Conservation (phyloP, 805 yeast genomes). For the Monosporozyma aquatica region DNA sequence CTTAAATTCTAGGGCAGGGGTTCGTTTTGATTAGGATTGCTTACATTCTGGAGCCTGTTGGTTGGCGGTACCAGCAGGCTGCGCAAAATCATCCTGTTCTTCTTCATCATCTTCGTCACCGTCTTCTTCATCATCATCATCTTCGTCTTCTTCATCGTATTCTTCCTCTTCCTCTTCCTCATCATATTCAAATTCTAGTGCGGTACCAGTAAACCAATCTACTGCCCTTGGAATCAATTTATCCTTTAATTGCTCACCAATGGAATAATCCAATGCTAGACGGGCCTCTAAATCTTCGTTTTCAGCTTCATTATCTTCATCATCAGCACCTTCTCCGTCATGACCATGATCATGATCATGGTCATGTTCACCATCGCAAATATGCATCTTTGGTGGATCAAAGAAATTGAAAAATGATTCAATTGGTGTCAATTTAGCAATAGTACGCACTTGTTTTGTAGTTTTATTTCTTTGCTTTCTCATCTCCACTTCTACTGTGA, state of each 20-base stretch:
- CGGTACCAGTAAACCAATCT: slow-evolving; percentile 98
- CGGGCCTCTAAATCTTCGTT: slow-evolving; percentile 74
- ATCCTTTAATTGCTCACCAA: slow-evolving; percentile 95
- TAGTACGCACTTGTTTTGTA: slow-evolving; percentile 92
- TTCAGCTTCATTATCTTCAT: slow-evolving; percentile 47
- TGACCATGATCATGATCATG: slow-evolving; percentile 41
- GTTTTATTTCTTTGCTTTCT: slow-evolving; percentile 95
- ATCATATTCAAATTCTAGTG: slow-evolving; percentile 63
- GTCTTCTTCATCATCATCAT: slow-evolving; percentile 51
- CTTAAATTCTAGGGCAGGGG: too few species aligned
- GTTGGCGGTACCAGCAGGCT: slow-evolving; percentile 53
- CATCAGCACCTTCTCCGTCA: slow-evolving; percentile 27
- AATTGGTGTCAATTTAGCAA: slow-evolving; percentile 88
- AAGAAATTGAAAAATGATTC: slow-evolving; percentile 95
- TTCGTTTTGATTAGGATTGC: slow-evolving; percentile 56
- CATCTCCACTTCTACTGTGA: slow-evolving; percentile 80
- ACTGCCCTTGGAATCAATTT: slow-evolving; percentile 92
- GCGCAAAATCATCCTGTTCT: slow-evolving; percentile 34
- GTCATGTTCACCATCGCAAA: slow-evolving; percentile 31
- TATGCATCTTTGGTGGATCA: slow-evolving; percentile 74
- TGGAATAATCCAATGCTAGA: slow-evolving; percentile 84
- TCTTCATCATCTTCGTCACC: slow-evolving; percentile 29
- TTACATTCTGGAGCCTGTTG: slow-evolving; percentile 70
- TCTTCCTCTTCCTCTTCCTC: slow-evolving; percentile 56
- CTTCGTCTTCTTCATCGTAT: slow-evolving; percentile 53